Percentiles rank a stretch among this genome's conserved stretches.
Evolutionary conservation across 2,329 filamentous ascomycete genomes (phyloP).

Genomic region (Stromatinia cepivora): DNA sequence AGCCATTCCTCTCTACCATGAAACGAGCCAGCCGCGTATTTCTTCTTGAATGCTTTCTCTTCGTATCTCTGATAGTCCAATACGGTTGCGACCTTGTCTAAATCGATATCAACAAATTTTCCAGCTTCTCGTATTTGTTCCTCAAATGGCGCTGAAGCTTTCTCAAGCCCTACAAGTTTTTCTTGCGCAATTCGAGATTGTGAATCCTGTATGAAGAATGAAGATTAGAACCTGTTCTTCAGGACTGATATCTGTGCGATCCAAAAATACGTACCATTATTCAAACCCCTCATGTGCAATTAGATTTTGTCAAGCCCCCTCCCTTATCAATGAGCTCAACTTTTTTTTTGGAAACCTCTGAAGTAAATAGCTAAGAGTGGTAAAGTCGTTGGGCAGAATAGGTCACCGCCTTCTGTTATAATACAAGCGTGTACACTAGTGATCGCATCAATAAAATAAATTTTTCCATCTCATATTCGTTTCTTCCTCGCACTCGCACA

Average conservation of each 20-base stretch:
- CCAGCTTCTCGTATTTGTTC: slow-evolving; percentile 41
- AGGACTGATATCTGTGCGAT: neutral
- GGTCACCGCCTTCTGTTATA: neutral
- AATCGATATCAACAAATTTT: slow-evolving; percentile 38
- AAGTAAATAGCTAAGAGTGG: slow-evolving; percentile 8
- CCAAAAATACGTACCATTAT: neutral
- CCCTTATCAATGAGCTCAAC: slow-evolving; percentile 9
- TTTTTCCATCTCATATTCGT: neutral
- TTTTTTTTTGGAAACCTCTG: slow-evolving; percentile 13
- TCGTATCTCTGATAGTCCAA: neutral
- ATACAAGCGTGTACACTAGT: neutral
- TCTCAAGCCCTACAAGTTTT: slow-evolving; percentile 39
- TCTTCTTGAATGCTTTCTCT: slow-evolving; percentile 15
- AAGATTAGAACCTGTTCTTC: neutral
- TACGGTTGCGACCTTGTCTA: slow-evolving; percentile 31
- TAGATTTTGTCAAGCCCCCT: neutral
- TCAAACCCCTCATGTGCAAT: slow-evolving; percentile 5
- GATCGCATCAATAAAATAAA: neutral
- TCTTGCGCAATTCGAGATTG: slow-evolving; percentile 40
- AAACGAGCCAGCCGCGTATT: slow-evolving; percentile 27
- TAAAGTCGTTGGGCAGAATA: neutral
- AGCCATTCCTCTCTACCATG: slow-evolving; percentile 62
- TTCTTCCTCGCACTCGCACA: neutral
- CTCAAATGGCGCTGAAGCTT: slow-evolving; percentile 40
- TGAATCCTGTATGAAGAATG: slow-evolving; percentile 31